Base-by-base conservation (phyloP, 257 asterid genomes). In the Solanum habrochaites region DNA sequence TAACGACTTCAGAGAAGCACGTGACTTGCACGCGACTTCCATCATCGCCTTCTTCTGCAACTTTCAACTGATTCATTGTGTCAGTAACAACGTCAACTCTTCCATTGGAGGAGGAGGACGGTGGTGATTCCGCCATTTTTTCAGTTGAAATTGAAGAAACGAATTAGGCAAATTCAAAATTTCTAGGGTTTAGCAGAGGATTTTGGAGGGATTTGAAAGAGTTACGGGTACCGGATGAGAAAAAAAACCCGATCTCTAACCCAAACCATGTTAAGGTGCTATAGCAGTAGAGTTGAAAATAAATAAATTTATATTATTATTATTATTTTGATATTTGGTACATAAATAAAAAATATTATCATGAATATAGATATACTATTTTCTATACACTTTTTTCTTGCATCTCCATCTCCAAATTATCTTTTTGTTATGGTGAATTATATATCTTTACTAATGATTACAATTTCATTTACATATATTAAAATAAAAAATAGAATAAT, bases 1-100 rank as follows among this genome's bases (percentile, higher is more conserved):
- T 97, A 4, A 94, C 92, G 62, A 91, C 78, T 71, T 97, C 93
- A 29, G 99, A 93, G 87, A 94, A 95, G 90, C 93, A 92, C 25
- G 96, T 92, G 92, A 97, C 85, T 84, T 97, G 92, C 69, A 93
- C 86, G 49, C 90, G 89, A 83, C 87, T 87, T 39, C 42, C 92
- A 37, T 80, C 87, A 15, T 78, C 70, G 47, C 25, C 85, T 6
- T 66, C 86, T 42, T 91, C 88, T 47, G 78, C 75, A 37, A 87
- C 77, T 82, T 83, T 86, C 86, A 89, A 85, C 56, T 87, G 89
- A 45, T 86, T 89, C 87, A 80, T 81, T 32, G 45, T 86, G 42
- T 72, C 56, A 37, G 66, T 49, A 39, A 72, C 32, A 43, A 77
- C 83, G 2, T 15, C 87, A 7, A 32, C 31, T 40, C 52, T 40